These are phyloP conservation scores for Cubamyces lactineus DNA, from an alignment of 768 basidiomycete genomes.

Conservation along the genomic window DNA sequence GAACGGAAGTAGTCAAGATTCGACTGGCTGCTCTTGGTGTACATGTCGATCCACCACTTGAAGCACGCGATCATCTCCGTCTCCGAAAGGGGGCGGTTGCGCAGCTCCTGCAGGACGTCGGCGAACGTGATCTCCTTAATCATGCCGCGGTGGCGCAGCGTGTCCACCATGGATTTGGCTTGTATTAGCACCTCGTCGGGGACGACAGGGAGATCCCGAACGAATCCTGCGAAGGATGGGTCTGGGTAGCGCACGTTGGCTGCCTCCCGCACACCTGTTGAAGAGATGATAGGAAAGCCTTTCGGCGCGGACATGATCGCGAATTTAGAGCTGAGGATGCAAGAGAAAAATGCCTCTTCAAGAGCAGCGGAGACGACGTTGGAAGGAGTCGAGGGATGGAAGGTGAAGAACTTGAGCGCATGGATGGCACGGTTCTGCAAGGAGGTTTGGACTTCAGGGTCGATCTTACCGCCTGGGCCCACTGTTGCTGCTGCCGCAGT, in stretches of 20 bases:
- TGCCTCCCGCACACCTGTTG: constrained; percentile 68
- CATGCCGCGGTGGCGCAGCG: constrained; percentile 63
- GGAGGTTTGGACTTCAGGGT: constrained; percentile 48
- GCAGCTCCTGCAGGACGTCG: constrained; percentile 83
- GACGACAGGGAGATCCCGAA: constrained; percentile 77
- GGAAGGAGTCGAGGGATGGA: constrained; percentile 85
- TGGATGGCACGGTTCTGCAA: constrained; percentile 71
- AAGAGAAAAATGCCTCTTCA: constrained; percentile 79
- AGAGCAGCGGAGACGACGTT: constrained; percentile 71
- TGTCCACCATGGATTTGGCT: constrained; percentile 61
- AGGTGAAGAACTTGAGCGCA: constrained; percentile 87
- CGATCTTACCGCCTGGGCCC: constrained; percentile 15
- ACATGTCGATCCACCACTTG: constrained; percentile 77
- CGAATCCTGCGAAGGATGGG: constrained; percentile 67
- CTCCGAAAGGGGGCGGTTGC: constrained; percentile 66
- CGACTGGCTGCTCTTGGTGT: constrained; percentile 39
- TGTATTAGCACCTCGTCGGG: constrained; percentile 60
- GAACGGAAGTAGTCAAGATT: constrained; percentile 51
- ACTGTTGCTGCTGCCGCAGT: constrained; percentile 42
- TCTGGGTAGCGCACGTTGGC: constrained; percentile 76
- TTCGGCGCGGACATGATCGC: constrained; percentile 27
- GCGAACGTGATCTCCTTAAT: constrained; percentile 76
- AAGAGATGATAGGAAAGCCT: constrained; percentile 73
- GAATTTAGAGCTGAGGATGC: constrained; percentile 37
- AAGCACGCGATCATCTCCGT: constrained; percentile 81